A percentile compares a stretch with the other conserved stretches of the same genome.
phyloP scores from a whole-genome alignment of 2,329 filamentous ascomycete species.

The Botryotinia calthae region DNA sequence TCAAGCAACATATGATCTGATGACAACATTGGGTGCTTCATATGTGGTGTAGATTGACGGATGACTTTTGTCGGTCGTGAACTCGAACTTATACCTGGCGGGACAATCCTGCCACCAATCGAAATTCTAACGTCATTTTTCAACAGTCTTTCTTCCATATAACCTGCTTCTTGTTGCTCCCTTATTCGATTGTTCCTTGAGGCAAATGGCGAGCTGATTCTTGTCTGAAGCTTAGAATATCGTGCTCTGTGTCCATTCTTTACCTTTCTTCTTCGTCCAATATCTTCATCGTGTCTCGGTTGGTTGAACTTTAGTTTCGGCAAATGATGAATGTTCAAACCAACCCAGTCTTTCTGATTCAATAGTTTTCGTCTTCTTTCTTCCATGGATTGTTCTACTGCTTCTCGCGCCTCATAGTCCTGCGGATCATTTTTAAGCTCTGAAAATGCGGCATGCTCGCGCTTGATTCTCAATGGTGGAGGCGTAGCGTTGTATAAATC shows the following conservation, averaged over 20 bases:
- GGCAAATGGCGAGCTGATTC: slow-evolving; percentile 27
- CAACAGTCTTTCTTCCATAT: not conserved
- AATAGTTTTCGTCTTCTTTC: slow-evolving; percentile 35
- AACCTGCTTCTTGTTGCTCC: not conserved
- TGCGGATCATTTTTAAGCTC: not conserved
- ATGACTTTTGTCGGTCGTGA: slow-evolving; percentile 23
- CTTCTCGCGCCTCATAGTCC: slow-evolving; percentile 7
- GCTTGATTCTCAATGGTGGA: slow-evolving; percentile 24
- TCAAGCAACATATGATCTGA: slow-evolving; percentile 38
- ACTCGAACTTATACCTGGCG: slow-evolving; percentile 33
- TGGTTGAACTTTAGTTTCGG: slow-evolving; percentile 29
- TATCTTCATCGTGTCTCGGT: slow-evolving; percentile 27
- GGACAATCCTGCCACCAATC: slow-evolving; percentile 32
- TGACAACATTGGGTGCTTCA: slow-evolving; percentile 19
- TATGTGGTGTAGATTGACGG: slow-evolving; percentile 11
- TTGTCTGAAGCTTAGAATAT: slow-evolving; percentile 27
- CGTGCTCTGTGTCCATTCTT: slow-evolving; percentile 29
- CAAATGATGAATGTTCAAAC: slow-evolving; percentile 32
- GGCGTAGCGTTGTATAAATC: slow-evolving; percentile 33
- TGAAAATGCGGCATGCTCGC: slow-evolving; percentile 17
- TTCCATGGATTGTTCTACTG: slow-evolving; percentile 26
- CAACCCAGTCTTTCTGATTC: slow-evolving; percentile 36
- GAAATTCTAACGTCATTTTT: slow-evolving; percentile 34
- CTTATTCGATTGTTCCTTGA: slow-evolving; percentile 3
- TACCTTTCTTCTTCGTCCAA: slow-evolving; percentile 35